A percentile compares a stretch with the other conserved stretches of the same genome.
These are phyloP conservation scores for Penicillium coffeae DNA, from an alignment of 495 filamentous ascomycete genomes.

Conservation along the genomic window DNA sequence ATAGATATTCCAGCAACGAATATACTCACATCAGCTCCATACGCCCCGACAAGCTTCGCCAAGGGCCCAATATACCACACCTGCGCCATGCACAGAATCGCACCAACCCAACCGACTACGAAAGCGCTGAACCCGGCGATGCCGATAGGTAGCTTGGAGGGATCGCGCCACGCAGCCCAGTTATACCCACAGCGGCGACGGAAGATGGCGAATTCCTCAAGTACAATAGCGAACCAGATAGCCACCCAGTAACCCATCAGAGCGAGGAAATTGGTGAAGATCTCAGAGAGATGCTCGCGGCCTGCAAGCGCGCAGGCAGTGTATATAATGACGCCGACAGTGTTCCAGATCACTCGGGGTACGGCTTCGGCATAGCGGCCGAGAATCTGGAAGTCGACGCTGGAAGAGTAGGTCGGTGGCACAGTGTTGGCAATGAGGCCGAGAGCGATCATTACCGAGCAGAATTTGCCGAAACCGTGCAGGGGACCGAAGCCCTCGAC, in stretches of 20 bases:
- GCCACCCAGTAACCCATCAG: constrained; percentile 74
- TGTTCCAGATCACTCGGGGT: constrained; percentile 63
- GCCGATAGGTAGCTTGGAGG: constrained; percentile 56
- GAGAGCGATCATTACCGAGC: constrained; percentile 65
- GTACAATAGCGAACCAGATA: constrained; percentile 59
- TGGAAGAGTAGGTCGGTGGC: constrained; percentile 63
- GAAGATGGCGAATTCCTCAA: constrained; percentile 65
- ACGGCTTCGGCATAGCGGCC: constrained; percentile 53
- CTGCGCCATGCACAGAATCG: constrained; percentile 68
- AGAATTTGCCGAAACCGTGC: constrained; percentile 68
- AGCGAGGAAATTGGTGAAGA: constrained; percentile 70
- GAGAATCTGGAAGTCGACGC: constrained; percentile 66
- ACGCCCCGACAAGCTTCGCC: constrained; percentile 51
- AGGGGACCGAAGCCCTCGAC: constrained; percentile 61
- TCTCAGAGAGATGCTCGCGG: constrained; percentile 54
- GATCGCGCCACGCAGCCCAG: constrained; percentile 60
- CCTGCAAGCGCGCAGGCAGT: constrained; percentile 63
- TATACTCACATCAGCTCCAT: constrained; percentile 59
- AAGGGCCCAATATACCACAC: constrained; percentile 65
- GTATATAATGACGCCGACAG: constrained; percentile 55
- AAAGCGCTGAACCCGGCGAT: constrained; percentile 60
- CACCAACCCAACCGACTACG: constrained; percentile 65
- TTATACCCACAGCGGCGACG: constrained; percentile 49
- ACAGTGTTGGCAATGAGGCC: constrained; percentile 70
- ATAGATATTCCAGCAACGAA: too few species aligned